Evolutionary conservation across 2,329 filamentous ascomycete genomes (phyloP), one percentile per base, ranked within the genome.

Genomic region (Cytospora piceicola): DNA sequence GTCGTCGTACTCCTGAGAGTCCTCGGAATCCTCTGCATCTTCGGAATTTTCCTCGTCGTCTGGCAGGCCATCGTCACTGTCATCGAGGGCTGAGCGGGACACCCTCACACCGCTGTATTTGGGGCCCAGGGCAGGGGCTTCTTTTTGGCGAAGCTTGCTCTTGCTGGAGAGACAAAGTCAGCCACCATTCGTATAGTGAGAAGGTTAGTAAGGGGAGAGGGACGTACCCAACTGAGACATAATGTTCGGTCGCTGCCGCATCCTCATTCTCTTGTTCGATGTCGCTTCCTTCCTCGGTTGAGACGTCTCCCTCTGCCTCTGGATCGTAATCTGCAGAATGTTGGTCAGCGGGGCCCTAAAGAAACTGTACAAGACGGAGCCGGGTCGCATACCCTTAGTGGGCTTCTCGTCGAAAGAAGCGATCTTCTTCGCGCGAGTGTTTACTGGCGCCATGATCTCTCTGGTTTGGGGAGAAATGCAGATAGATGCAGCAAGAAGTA

Each of bases 41-140:
- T 73, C 69, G 53, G 73, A 71, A 42, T 83, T 74, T 65, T 84
- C 76, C 46, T 86, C 79, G 69, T 82, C 77, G 61, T 82, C 77
- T 46, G 79, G 77, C 76, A 39, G 81, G 54, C 85, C 77, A 20
- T 83, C 83, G 70, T 82, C 84, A 59, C 83, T 83, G 42, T 85
- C 81, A 7, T 88, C 83, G 20, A 93, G 79, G 15, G 85, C 87
- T 54, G 88, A 81, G 64, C 94, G 86, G 70, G 88, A 93, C 42
- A 97, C 85, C 57, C 86, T 86, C 22, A 90, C 84, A 14, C 94
- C 94, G 68, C 88, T 84, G 77, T 98, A 98, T 74, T 92, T 86
- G 17, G 90, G 88, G 0, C 93, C 94, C 1, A 97, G 81, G 0
- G 86, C 79, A 22, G 89, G 78, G 29, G 84, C 83, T 39, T 92